phyloP scores from a whole-genome alignment of 1,284 basidiomycete species.

The Grifola frondosa region DNA sequence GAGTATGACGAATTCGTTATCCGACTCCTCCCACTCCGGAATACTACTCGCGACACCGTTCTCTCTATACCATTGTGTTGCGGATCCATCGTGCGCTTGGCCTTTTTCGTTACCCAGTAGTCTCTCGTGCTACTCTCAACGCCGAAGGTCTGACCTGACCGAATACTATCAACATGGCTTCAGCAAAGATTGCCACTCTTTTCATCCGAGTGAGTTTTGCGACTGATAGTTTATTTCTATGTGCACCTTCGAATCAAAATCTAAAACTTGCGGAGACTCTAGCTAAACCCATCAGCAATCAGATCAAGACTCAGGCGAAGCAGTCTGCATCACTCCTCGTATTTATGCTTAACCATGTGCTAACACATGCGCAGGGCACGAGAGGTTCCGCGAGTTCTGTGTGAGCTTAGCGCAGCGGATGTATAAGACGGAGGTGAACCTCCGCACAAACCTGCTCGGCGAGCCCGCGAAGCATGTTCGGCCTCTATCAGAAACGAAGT shows the following conservation, averaged over 20 bases:
- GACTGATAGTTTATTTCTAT: not conserved
- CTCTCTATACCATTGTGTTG: no score
- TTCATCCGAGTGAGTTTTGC: slow-evolving; percentile 57
- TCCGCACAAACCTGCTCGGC: slow-evolving; percentile 80
- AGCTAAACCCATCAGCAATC: slow-evolving; percentile 80
- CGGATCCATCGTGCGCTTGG: no score
- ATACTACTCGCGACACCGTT: no score
- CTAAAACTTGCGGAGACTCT: slow-evolving; percentile 57
- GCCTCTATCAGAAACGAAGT: slow-evolving; percentile 84
- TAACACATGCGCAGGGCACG: slow-evolving; percentile 55
- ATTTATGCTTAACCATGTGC: not conserved
- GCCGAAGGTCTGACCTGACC: not conserved
- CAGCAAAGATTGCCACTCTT: slow-evolving; percentile 66
- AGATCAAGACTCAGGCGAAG: slow-evolving; percentile 75
- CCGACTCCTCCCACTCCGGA: no score
- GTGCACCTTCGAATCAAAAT: no score
- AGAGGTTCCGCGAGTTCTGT: slow-evolving; percentile 74
- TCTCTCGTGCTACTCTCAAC: not conserved
- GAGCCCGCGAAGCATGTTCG: slow-evolving; percentile 76
- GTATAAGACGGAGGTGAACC: slow-evolving; percentile 75
- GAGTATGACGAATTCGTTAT: no score
- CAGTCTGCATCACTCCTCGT: slow-evolving; percentile 50
- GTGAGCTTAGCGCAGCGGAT: slow-evolving; percentile 79
- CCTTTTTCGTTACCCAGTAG: no score
- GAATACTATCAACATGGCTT: slow-evolving; percentile 65